Percentiles rank a stretch among this genome's conserved stretches.
phyloP scores from a whole-genome alignment of 352 stramenopile species.

The Pythium dissotocum region DNA sequence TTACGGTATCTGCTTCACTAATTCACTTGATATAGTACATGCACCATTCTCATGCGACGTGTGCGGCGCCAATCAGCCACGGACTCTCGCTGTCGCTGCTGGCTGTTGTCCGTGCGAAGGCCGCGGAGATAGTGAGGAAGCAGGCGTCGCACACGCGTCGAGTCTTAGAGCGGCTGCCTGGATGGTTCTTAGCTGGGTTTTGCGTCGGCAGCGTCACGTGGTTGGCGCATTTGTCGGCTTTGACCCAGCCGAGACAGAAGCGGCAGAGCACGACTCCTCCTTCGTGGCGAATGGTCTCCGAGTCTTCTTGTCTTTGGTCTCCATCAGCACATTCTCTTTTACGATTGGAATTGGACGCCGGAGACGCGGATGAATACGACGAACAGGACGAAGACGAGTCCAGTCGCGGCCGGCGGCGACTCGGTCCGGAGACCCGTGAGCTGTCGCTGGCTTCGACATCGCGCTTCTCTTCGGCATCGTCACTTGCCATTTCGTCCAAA shows the following conservation, averaged over 20 bases:
- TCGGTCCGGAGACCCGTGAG: not conserved
- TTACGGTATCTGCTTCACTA: too few species aligned
- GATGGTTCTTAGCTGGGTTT: not conserved
- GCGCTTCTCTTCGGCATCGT: not conserved
- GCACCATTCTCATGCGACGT: too few species aligned
- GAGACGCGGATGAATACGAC: conserved; percentile 9
- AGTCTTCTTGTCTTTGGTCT: not conserved
- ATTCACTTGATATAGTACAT: too few species aligned
- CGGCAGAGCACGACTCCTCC: not conserved
- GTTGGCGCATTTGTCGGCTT: not conserved
- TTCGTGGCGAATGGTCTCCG: not conserved
- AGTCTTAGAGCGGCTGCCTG: not conserved
- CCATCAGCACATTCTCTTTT: not conserved
- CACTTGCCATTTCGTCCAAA: not conserved
- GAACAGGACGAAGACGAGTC: conserved; percentile 9
- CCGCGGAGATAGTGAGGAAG: conserved; percentile 1
- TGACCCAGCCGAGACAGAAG: conserved; percentile 9
- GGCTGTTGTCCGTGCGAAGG: not conserved
- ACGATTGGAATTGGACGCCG: conserved; percentile 1
- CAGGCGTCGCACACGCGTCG: conserved; percentile 7
- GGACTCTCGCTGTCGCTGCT: not conserved
- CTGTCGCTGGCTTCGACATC: not conserved
- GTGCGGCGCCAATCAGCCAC: too few species aligned
- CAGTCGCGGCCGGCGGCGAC: conserved; percentile 7
- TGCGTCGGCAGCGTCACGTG: conserved; percentile 5